Percentiles rank a stretch among this genome's conserved stretches.
phyloP scores from a whole-genome alignment of 2,329 filamentous ascomycete genomes.

The Cladosporium sp. region DNA sequence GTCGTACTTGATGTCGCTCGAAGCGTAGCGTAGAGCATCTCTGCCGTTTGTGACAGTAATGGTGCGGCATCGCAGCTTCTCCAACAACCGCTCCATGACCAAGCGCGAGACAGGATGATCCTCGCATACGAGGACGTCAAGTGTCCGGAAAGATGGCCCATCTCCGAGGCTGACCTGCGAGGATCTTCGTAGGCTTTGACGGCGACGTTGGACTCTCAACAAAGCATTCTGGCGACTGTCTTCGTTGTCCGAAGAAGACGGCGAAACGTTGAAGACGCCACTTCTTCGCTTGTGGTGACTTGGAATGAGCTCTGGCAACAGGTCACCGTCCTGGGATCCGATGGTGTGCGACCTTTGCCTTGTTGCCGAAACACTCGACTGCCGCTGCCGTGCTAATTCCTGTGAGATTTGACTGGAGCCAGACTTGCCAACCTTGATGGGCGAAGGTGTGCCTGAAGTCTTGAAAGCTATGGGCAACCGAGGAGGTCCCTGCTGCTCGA shows the following conservation, averaged over 20 bases:
- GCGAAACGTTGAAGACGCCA: constrained; percentile 94
- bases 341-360: constrained; percentile 85
- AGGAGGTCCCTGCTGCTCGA: constrained; percentile 59
- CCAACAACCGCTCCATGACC: constrained; percentile 97
- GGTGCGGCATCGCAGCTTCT: constrained; percentile 92
- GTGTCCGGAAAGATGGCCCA: constrained; percentile 80
- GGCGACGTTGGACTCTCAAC: constrained; percentile 84
- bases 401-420: constrained; percentile 52
- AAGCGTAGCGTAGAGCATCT: constrained; percentile 88
- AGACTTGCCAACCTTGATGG: constrained; percentile 50
- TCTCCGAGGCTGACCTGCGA: constrained; percentile 88
- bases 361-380: constrained; percentile 51
- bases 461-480: constrained; percentile 58
- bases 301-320: constrained; percentile 65
- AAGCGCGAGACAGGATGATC: constrained; percentile 95
- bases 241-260: constrained; percentile 96
- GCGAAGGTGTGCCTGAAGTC: constrained; percentile 57
- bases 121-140: constrained; percentile 95
- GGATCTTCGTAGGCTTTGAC: constrained; percentile 92
- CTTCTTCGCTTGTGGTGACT: constrained; percentile 85
- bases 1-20: constrained; percentile 97
- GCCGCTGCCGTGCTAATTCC: constrained; percentile 38
- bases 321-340: constrained; percentile 88
- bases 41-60: constrained; percentile 88
- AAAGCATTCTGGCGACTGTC: constrained; percentile 88